These are phyloP conservation scores for Eucalyptus pumila DNA, from an alignment of 345 rosid species.

Conservation along the genomic window DNA sequence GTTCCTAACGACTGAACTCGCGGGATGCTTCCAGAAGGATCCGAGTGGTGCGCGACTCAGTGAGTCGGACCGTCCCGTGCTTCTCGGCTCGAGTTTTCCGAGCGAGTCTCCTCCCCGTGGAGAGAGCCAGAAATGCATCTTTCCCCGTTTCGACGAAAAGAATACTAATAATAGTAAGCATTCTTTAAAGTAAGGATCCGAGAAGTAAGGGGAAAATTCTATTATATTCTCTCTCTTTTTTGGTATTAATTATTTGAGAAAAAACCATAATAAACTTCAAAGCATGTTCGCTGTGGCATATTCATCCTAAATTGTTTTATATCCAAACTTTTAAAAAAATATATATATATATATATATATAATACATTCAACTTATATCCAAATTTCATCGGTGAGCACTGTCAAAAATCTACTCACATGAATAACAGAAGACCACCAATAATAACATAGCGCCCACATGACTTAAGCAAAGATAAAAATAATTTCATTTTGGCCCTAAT, in stretches of 20 bases:
- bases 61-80: not conserved
- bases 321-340: no score
- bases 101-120: not conserved
- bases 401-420: accelerated
- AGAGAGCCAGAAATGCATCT: not conserved
- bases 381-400: accelerated
- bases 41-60: not conserved
- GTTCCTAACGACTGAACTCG: not conserved
- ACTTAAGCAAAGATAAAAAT: no score
- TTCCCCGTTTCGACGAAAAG: not conserved
- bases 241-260: not conserved
- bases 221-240: not conserved
- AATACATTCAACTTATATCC: accelerated
- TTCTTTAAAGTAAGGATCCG: not conserved
- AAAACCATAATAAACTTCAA: no score
- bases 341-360: no score
- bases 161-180: not conserved
- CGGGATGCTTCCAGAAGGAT: not conserved
- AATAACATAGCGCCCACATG: accelerated
- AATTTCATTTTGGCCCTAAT: accelerated
- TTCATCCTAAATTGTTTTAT: no score
- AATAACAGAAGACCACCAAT: accelerated
- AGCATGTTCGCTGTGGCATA: accelerated
- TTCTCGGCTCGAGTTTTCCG: not conserved
- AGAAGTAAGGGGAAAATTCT: not conserved